Conservation (phyloP, 2,329 filamentous ascomycete species). For the Pseudogymnoascus sp. region DNA sequence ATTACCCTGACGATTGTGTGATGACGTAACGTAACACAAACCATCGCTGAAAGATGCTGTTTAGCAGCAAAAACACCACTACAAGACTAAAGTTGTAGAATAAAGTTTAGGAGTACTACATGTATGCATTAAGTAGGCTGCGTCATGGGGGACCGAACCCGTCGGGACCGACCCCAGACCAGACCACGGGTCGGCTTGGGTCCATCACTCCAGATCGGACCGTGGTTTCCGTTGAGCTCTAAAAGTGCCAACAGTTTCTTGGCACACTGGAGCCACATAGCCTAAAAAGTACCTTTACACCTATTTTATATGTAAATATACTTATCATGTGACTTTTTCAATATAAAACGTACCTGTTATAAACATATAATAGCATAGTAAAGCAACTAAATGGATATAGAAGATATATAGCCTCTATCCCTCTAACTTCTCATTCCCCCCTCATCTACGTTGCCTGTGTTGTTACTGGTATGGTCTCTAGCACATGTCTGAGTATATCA, state of each 20-base stretch:
- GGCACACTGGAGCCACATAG: background rate
- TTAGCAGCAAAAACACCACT: background rate
- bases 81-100: background rate
- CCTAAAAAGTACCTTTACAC: background rate
- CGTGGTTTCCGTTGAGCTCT: background rate
- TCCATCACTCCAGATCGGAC: background rate
- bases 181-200: background rate
- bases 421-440: background rate
- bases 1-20: background rate
- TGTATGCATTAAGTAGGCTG: background rate
- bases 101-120: background rate
- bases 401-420: background rate
- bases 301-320: background rate
- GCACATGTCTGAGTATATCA: background rate
- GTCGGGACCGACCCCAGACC: background rate
- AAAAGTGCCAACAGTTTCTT: background rate
- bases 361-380: background rate
- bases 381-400: background rate
- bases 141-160: background rate
- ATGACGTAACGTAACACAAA: slow-evolving; percentile 6
- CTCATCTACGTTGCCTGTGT: background rate
- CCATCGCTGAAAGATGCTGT: background rate
- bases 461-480: background rate
- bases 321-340: background rate
- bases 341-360: background rate